These are phyloP conservation scores for Claviceps purpurea DNA, from an alignment of 2,329 filamentous ascomycete genomes.

Conservation along the genomic window DNA sequence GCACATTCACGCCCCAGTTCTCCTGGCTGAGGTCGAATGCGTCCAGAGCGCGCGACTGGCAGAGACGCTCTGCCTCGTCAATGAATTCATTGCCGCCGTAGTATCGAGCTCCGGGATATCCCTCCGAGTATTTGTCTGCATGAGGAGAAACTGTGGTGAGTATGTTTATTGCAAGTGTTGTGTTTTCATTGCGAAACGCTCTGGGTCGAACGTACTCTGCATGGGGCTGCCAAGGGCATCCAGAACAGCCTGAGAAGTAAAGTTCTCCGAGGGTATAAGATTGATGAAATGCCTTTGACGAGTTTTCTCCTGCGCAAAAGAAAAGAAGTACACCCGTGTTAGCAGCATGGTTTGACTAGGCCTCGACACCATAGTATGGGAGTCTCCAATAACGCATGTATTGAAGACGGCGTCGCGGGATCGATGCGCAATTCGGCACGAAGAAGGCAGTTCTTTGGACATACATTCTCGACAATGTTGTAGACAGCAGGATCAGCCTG, in stretches of 20 bases:
- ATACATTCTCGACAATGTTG: slow-evolving; percentile 80
- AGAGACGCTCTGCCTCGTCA: slow-evolving; percentile 76
- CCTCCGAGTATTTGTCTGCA: slow-evolving; percentile 92
- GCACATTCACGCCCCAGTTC: slow-evolving; percentile 95
- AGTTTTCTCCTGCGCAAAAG: slow-evolving; percentile 63
- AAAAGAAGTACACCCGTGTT: neutral
- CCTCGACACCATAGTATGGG: too few relatives aligned
- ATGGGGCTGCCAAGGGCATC: slow-evolving; percentile 88
- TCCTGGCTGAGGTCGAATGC: slow-evolving; percentile 71
- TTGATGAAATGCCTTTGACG: slow-evolving; percentile 98
- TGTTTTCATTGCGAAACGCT: neutral
- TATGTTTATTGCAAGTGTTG: neutral
- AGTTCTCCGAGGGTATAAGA: slow-evolving; percentile 89
- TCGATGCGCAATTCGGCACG: neutral
- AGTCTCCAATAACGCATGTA: too few relatives aligned
- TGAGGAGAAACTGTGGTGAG: neutral
- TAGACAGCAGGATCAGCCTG: slow-evolving; percentile 79
- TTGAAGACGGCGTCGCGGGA: too few relatives aligned
- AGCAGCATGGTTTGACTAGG: neutral
- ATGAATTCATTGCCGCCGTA: slow-evolving; percentile 97
- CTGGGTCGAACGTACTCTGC: slow-evolving; percentile 52
- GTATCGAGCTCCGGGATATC: slow-evolving; percentile 90
- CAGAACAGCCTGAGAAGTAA: slow-evolving; percentile 83
- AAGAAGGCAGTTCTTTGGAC: neutral
- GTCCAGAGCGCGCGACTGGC: slow-evolving; percentile 79